phyloP scores from a whole-genome alignment of 108 stramenopile genomes.

The Halocafeteria seosinensis region DNA sequence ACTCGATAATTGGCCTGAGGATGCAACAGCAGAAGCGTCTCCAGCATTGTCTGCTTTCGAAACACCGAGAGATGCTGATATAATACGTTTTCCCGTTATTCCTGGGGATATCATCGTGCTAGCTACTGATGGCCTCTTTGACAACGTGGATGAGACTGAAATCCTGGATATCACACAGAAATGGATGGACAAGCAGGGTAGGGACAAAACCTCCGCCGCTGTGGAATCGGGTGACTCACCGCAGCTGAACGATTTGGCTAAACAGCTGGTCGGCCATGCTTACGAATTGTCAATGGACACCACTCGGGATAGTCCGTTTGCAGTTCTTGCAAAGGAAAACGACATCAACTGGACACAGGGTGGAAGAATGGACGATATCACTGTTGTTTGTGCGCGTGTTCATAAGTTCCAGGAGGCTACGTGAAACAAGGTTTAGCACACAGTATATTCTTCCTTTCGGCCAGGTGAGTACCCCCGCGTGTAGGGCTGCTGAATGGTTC shows the following conservation, averaged over 20 bases:
- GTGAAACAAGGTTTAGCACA: too few relatives aligned
- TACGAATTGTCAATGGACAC: slow-evolving; percentile 22
- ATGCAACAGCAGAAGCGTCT: too few relatives aligned
- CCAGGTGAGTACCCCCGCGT: too few relatives aligned
- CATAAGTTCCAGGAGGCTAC: too few relatives aligned
- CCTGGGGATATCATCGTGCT: slow-evolving; percentile 36
- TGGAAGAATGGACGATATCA: neutral
- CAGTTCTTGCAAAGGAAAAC: slow-evolving; percentile 36
- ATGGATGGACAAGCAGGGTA: neutral
- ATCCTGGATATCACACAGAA: slow-evolving; percentile 9
- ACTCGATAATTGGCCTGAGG: too few relatives aligned
- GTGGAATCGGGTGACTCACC: neutral
- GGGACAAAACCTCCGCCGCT: neutral
- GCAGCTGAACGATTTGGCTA: neutral
- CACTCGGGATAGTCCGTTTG: slow-evolving; percentile 28
- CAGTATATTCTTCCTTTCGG: too few relatives aligned
- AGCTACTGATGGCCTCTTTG: slow-evolving; percentile 40
- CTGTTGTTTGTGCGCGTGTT: neutral
- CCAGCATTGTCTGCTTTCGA: too few relatives aligned
- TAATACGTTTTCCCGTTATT: slow-evolving; percentile 30
- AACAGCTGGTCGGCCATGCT: neutral
- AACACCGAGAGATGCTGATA: slow-evolving; percentile 32
- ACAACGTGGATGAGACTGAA: slow-evolving; percentile 40
- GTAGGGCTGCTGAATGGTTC: too few relatives aligned
- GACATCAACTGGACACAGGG: slow-evolving; percentile 35